Percentiles rank a stretch among this genome's conserved stretches.
These are phyloP conservation scores for Stellera chamaejasme DNA, from an alignment of 345 rosid species.

Conservation along the genomic window DNA sequence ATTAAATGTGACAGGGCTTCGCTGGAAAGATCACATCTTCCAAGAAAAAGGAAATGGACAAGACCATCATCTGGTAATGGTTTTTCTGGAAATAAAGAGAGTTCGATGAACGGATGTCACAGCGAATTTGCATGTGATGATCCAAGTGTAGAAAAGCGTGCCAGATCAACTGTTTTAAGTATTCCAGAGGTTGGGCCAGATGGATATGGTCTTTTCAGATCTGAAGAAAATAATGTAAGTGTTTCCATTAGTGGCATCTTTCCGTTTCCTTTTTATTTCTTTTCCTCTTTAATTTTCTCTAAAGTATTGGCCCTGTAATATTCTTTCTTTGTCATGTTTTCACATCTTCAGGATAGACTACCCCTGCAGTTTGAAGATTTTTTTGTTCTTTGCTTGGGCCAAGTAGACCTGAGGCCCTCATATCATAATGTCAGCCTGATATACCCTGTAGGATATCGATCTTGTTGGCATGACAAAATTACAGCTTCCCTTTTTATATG, in stretches of 20 bases:
- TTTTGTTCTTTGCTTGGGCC: conserved; percentile 76
- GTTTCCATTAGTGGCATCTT: conserved; percentile 5
- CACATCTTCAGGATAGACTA: conserved; percentile 56
- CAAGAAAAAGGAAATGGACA: conserved; percentile 55
- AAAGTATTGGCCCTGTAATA: background rate
- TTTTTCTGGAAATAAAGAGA: conserved; percentile 46
- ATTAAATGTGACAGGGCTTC: conserved; percentile 39
- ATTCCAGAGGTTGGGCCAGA: conserved; percentile 29
- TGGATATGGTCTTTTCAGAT: conserved; percentile 25
- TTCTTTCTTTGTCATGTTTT: conserved; percentile 9
- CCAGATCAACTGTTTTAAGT: conserved; percentile 26
- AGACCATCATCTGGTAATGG: conserved; percentile 36
- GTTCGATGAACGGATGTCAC: conserved; percentile 27
- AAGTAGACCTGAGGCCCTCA: conserved; percentile 63
- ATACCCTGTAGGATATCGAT: conserved; percentile 79
- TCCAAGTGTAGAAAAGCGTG: conserved; percentile 26
- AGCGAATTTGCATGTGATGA: conserved; percentile 35
- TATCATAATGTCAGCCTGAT: conserved; percentile 60
- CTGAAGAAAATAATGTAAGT: conserved; percentile 49
- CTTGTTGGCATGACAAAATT: conserved; percentile 97
- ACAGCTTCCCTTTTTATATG: conserved; percentile 84
- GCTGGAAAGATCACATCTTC: conserved; percentile 42
- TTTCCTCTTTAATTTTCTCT: background rate
- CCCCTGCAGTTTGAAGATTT: conserved; percentile 94
- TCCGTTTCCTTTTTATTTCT: conserved; percentile 3